Base-by-base conservation (phyloP, 805 yeast genomes). In the Cyberlindnera mrakii region DNA sequence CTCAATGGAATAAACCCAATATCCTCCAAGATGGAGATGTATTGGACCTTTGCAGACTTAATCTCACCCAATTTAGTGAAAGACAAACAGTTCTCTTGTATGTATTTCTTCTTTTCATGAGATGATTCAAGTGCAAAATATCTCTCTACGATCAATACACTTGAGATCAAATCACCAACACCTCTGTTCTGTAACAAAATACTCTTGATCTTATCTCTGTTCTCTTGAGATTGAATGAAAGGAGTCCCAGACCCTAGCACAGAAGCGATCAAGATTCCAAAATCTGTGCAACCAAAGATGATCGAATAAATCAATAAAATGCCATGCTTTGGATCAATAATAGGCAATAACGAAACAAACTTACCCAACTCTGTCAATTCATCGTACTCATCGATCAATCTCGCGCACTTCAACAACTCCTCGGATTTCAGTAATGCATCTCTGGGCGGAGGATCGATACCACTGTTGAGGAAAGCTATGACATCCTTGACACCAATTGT, bases 401-500 rank as follows among this genome's bases (percentile, higher is more conserved):
- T 97, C 37, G 86, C 74, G 35, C 85, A 82, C 7, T 68, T 68
- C 51, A 91, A 68, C 40, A 67, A 57, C 34, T 62, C 65, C 39
- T 68, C 71, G 1, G 74, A 70, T 53, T 68, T 69, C 23, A 57
- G 43, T 35, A 69, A 46, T 0, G 71, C 60, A 13, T 59, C 48
- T 18, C 54, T 35, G 6, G 73, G 71, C 0, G 98, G 98, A 0
- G 95, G 82, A 59, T 90, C 97, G 38, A 93, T 63, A 0, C 96
- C 96, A 29, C 73, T 70, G 14, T 74, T 67, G 48, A 91, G 69
- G 55, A 91, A 93, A 18, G 67, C 72, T 44, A 71, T 71, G 0
- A 89, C 96, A 50, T 85, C 72, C 3, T 69, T 66, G 23, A 91
- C 74, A 0, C 95, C 96, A 93, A 93, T 88, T 0, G 96, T 74